Evolutionary conservation across 2,329 filamentous ascomycete genomes (phyloP), one percentile per base, ranked within the genome.

Genomic region (Pleurostoma richardsiae): DNA sequence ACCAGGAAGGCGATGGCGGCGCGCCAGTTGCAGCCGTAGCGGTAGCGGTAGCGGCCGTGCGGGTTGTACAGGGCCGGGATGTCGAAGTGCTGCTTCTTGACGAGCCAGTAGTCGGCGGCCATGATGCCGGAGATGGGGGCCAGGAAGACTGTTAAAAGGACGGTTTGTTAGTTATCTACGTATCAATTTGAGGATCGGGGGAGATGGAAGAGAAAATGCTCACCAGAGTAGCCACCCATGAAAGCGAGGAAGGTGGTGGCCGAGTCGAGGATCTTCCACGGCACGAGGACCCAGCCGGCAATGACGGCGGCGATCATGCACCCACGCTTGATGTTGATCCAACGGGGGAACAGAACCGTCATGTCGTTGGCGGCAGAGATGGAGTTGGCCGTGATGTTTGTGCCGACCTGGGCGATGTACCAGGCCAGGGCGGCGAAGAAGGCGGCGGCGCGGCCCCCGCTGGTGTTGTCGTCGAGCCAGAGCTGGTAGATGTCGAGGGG

Each of bases 261-360:
- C 0, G 76, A 81, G 31, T 62, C 69, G 19, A 85, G 66, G 48
- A 86, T 85, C 64, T 83, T 83, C 82, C 82, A 85, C 2, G 80
- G 81, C 1, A 82, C 79, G 30, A 85, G 69, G 3, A 73, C 71
- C 79, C 80, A 84, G 27, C 74, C 76, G 36, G 74, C 76, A 38
- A 79, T 73, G 5, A 82, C 62, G 41, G 76, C 72, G 0, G 77
- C 78, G 42, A 82, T 62, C 39, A 74, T 73, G 65, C 78, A 81
- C 6, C 78, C 79, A 38, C 79, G 71, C 6, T 65, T 64, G 53
- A 83, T 79, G 52, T 81, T 79, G 44, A 82, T 57, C 55, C 71
- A 79, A 29, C 64, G 62, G 0, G 79, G 77, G 46, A 73, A 69
- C 3, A 82, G 68, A 3, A 75, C 72, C 2, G 74, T 77, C 41